phyloP scores from a whole-genome alignment of 129 eudicot genomes.

The Dittrichia graveolens region DNA sequence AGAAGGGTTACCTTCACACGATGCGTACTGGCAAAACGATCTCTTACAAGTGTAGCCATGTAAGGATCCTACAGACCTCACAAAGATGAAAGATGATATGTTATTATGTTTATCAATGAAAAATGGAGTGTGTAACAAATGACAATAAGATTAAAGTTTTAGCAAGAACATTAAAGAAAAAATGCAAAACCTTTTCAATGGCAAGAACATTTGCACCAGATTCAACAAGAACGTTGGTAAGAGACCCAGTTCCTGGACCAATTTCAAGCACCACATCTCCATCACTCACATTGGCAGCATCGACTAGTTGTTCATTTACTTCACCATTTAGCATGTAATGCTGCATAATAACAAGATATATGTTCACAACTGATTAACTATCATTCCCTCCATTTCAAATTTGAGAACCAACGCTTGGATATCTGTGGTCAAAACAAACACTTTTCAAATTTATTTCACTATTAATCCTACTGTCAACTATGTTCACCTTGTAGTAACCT shows the following conservation, averaged over 20 bases:
- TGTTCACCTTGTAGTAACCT: slow-evolving; percentile 7
- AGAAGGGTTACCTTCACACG: slow-evolving; percentile 57
- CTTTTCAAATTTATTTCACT: slow-evolving; percentile 6
- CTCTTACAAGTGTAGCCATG: slow-evolving; percentile 88
- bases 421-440: neutral
- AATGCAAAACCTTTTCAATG: slow-evolving; percentile 77
- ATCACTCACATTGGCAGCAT: slow-evolving; percentile 69
- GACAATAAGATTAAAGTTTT: slow-evolving; percentile 8
- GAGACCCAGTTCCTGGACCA: slow-evolving; percentile 98
- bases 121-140: neutral
- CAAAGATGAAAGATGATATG: slow-evolving; percentile 17
- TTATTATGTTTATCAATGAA: slow-evolving; percentile 1
- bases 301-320: slow-evolving; percentile 74
- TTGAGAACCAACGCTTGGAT: neutral
- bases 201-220: slow-evolving; percentile 96
- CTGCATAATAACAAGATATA: slow-evolving; percentile 45
- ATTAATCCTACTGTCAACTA: slow-evolving; percentile 1
- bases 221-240: slow-evolving; percentile 84
- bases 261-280: slow-evolving; percentile 96
- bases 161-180: slow-evolving; percentile 18
- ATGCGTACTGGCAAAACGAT: slow-evolving; percentile 64
- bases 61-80: slow-evolving; percentile 62
- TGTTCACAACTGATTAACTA: slow-evolving; percentile 6
- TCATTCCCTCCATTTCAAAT: neutral
- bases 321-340: slow-evolving; percentile 87